phyloP scores from a whole-genome alignment of 139 green algal genomes.

The Chlorella sorokiniana region DNA sequence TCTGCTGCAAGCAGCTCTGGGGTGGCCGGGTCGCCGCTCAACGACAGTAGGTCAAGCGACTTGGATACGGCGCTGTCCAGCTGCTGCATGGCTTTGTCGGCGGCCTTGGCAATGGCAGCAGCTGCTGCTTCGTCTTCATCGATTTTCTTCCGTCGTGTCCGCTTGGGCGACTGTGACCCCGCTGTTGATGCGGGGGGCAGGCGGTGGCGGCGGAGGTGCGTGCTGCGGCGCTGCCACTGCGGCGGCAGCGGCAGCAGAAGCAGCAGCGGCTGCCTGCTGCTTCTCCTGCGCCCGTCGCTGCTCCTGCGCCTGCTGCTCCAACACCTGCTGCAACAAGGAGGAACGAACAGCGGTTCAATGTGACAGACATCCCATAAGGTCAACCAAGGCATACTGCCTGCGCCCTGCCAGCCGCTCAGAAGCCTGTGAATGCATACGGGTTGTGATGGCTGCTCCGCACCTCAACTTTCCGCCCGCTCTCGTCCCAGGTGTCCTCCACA shows the following conservation, averaged over 20 bases:
- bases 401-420: not conserved
- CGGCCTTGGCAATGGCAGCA: constrained; percentile 3
- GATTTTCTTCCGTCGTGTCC: constrained; percentile 8
- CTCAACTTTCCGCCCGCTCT: constrained; percentile 28
- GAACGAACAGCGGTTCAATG: not conserved
- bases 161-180: not conserved
- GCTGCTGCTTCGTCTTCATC: constrained; percentile 15
- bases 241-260: not conserved
- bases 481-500: constrained; percentile 45
- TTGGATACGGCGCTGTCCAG: constrained; percentile 22
- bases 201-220: not conserved
- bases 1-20: constrained; percentile 42
- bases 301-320: not conserved
- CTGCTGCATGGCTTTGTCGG: constrained; percentile 33
- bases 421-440: not conserved
- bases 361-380: not conserved
- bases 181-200: too few relatives aligned
- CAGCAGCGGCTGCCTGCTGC: not conserved
- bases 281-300: not conserved
- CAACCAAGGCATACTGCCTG: too few relatives aligned
- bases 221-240: not conserved
- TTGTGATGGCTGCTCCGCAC: not conserved
- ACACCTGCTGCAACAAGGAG: not conserved
- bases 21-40: not conserved
- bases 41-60: constrained; percentile 31